Evolutionary conservation across 805 yeast genomes (phyloP).

Genomic region (Pichia thaimueangensis): DNA sequence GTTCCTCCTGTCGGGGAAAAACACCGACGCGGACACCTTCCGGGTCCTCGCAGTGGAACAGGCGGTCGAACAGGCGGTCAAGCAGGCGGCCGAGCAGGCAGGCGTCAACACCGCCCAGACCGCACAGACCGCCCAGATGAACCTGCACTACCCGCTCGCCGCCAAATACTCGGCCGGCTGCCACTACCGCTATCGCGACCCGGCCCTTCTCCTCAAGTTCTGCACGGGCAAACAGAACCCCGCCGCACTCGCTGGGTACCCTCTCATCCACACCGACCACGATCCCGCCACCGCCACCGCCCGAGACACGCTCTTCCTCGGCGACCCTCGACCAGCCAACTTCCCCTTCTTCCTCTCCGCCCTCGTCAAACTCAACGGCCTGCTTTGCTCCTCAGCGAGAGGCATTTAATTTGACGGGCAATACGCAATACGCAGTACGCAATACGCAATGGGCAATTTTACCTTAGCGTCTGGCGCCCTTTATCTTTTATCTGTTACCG

Average conservation of each 20-base stretch:
- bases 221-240: slow-evolving; percentile 7
- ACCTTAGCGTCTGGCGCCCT: too few species aligned
- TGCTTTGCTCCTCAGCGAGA: too few species aligned
- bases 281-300: slow-evolving; percentile 48
- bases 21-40: slow-evolving; percentile 2
- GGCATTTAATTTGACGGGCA: too few species aligned
- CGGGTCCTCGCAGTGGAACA: background rate
- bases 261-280: slow-evolving; percentile 60
- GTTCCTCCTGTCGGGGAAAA: slow-evolving; percentile 14
- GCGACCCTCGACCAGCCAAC: slow-evolving; percentile 1
- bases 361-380: background rate
- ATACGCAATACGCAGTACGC: too few species aligned
- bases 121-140: too few species aligned
- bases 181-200: slow-evolving; percentile 10
- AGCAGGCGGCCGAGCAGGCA: too few species aligned
- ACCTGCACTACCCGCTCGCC: slow-evolving; percentile 6
- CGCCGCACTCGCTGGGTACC: slow-evolving; percentile 13
- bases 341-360: slow-evolving; percentile 3
- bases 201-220: slow-evolving; percentile 11
- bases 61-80: background rate
- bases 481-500: too few species aligned
- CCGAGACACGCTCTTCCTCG: too few species aligned
- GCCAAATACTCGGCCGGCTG: slow-evolving; percentile 1
- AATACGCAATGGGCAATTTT: too few species aligned
- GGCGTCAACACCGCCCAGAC: too few species aligned